A percentile compares a stretch with the other conserved stretches of the same genome.
These are phyloP conservation scores for Clonostachys solani DNA, from an alignment of 2,329 filamentous ascomycete species.

Conservation along the genomic window DNA sequence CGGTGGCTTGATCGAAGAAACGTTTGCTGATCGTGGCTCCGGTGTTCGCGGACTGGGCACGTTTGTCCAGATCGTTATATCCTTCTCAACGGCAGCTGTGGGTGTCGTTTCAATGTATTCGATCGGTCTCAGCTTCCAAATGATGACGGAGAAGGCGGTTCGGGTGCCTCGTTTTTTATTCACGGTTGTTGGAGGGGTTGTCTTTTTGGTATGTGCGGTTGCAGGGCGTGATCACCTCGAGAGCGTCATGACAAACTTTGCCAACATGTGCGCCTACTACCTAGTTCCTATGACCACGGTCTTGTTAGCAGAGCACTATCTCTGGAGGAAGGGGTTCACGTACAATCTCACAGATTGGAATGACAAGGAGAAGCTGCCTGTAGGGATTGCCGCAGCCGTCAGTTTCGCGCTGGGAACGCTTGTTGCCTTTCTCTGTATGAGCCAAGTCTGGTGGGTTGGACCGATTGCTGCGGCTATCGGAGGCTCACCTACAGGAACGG, in stretches of 20 bases:
- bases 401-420: conserved; percentile 44
- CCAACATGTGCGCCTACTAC: conserved; percentile 69
- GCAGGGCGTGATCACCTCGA: conserved; percentile 66
- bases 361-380: conserved; percentile 51
- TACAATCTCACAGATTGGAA: conserved; percentile 59
- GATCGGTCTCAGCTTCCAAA: conserved; percentile 60
- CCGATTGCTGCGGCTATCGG: conserved; percentile 1
- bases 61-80: conserved; percentile 66
- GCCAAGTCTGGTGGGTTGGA: conserved; percentile 1
- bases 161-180: conserved; percentile 64
- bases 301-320: conserved; percentile 60
- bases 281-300: conserved; percentile 69
- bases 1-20: conserved; percentile 63
- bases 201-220: conserved; percentile 66
- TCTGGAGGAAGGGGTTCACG: conserved; percentile 62
- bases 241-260: conserved; percentile 63
- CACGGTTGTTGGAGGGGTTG: conserved; percentile 56
- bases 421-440: conserved; percentile 1
- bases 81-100: conserved; percentile 64
- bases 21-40: conserved; percentile 40
- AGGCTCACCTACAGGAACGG: background rate
- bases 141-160: conserved; percentile 22
- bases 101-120: conserved; percentile 74
- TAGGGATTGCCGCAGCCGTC: conserved; percentile 56
- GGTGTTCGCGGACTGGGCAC: conserved; percentile 58